Percentiles rank a stretch among this genome's conserved stretches.
phyloP scores from a whole-genome alignment of 2,329 filamentous ascomycete species.

The Akanthomyces uredinophilus region DNA sequence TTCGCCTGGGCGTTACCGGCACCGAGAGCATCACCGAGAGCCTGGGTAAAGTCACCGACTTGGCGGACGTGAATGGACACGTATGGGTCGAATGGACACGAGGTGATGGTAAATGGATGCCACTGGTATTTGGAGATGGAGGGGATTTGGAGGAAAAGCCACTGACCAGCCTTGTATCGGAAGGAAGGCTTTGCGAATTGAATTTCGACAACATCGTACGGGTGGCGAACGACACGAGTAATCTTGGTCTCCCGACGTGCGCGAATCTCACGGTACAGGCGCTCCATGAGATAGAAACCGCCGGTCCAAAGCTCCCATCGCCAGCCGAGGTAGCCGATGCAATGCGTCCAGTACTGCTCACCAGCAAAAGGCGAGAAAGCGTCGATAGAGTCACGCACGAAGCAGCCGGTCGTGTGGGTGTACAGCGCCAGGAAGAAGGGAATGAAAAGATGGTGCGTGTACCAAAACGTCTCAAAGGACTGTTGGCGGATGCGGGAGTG shows the following conservation, averaged over 20 bases:
- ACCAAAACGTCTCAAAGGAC: constrained; percentile 98
- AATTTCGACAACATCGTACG: constrained; percentile 95
- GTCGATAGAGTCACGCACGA: constrained; percentile 75
- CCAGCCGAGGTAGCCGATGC: constrained; percentile 94
- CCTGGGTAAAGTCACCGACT: constrained; percentile 90
- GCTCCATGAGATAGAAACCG: constrained; percentile 78
- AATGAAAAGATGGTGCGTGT: constrained; percentile 97
- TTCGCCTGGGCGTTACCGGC: constrained; percentile 82
- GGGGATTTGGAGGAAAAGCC: constrained; percentile 93
- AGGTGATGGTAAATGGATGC: constrained; percentile 99
- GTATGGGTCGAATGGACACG: constrained; percentile 92
- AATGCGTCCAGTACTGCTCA: constrained; percentile 79
- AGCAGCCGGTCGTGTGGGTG: constrained; percentile 93
- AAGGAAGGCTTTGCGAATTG: constrained; percentile 96
- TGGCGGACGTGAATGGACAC: constrained; percentile 92
- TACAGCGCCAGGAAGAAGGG: constrained; percentile 92
- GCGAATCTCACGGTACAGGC: constrained; percentile 86
- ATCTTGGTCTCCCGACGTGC: constrained; percentile 81
- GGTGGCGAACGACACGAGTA: constrained; percentile 89
- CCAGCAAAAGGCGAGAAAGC: constrained; percentile 82
- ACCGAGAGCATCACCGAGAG: constrained; percentile 93
- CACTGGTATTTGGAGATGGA: constrained; percentile 85
- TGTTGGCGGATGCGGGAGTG: constrained; percentile 93
- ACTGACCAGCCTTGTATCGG: constrained; percentile 97
- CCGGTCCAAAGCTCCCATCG: constrained; percentile 90